These are phyloP conservation scores for Entophlyctis luteolus DNA, from an alignment of 192 early-diverging fungal genomes.

Conservation along the genomic window DNA sequence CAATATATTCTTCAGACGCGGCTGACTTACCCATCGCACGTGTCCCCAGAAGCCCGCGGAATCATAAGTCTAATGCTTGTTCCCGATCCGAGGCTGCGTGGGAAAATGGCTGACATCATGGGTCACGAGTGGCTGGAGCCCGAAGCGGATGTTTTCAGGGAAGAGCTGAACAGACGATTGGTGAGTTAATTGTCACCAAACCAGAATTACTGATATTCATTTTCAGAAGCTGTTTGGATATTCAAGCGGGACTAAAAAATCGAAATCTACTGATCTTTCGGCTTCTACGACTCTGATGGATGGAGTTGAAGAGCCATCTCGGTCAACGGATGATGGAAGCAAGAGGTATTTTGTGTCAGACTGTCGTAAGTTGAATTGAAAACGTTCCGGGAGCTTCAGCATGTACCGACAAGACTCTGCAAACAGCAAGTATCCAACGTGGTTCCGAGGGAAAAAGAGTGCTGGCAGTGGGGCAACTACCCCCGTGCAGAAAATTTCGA, in stretches of 20 bases:
- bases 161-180: slow-evolving; percentile 21
- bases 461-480: neutral
- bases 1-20: slow-evolving; percentile 58
- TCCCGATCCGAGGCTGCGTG: slow-evolving; percentile 48
- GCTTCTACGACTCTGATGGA: no score
- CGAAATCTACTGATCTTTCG: no score
- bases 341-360: no score
- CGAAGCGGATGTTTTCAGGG: slow-evolving; percentile 31
- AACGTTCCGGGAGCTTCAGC: no score
- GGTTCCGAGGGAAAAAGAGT: neutral
- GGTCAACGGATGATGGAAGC: no score
- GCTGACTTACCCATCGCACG: slow-evolving; percentile 52
- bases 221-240: slow-evolving; percentile 1
- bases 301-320: no score
- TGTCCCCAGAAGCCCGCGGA: slow-evolving; percentile 38
- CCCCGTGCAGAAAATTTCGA: neutral
- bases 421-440: neutral
- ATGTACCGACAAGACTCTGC: neutral
- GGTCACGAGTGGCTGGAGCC: slow-evolving; percentile 40
- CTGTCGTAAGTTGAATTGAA: no score
- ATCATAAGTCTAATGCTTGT: slow-evolving; percentile 52
- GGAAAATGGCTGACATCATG: slow-evolving; percentile 42
- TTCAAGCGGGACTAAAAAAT: no score
- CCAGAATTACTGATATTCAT: neutral
- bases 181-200: no score